Percentiles rank a stretch among this genome's conserved stretches.
Evolutionary conservation across 2,329 filamentous ascomycete species (phyloP).

Genomic region (Exophiala sideris): DNA sequence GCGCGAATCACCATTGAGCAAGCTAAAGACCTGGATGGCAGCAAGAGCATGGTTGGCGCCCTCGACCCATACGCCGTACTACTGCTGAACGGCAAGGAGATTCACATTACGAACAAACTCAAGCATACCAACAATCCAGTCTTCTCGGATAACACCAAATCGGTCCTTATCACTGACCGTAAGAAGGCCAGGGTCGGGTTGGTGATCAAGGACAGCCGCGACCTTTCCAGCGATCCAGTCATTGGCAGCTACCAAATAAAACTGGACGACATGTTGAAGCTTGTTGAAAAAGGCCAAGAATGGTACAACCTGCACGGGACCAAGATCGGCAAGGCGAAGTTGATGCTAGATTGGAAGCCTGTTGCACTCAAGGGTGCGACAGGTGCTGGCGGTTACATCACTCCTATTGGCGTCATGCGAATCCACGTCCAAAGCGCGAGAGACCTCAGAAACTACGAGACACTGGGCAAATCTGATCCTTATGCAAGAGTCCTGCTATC

Average conservation of each 20-base stretch:
- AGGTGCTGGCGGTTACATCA: slow-evolving; percentile 83
- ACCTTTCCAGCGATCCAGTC: slow-evolving; percentile 75
- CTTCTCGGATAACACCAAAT: slow-evolving; percentile 88
- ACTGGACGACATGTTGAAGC: slow-evolving; percentile 84
- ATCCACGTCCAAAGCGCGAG: slow-evolving; percentile 83
- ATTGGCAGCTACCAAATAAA: slow-evolving; percentile 94
- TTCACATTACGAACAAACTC: slow-evolving; percentile 84
- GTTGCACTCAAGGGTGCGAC: slow-evolving; percentile 77
- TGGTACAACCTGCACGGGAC: slow-evolving; percentile 88
- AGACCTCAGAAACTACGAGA: slow-evolving; percentile 86
- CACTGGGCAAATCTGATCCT: slow-evolving; percentile 93
- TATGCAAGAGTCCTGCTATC: slow-evolving; percentile 87
- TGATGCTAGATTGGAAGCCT: slow-evolving; percentile 92
- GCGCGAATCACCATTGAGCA: slow-evolving; percentile 90
- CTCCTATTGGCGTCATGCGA: slow-evolving; percentile 91
- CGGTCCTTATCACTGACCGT: slow-evolving; percentile 90
- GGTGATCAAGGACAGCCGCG: slow-evolving; percentile 92
- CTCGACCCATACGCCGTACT: slow-evolving; percentile 89
- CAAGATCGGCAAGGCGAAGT: slow-evolving; percentile 80
- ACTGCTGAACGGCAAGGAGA: slow-evolving; percentile 85
- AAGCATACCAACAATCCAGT: slow-evolving; percentile 98
- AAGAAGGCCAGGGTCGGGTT: slow-evolving; percentile 87
- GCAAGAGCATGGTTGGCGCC: slow-evolving; percentile 84
- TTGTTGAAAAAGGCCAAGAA: slow-evolving; percentile 88
- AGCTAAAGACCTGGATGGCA: slow-evolving; percentile 90